Evolutionary conservation across 2,329 filamentous ascomycete species (phyloP).

Genomic region (Xylariaceae sp.): DNA sequence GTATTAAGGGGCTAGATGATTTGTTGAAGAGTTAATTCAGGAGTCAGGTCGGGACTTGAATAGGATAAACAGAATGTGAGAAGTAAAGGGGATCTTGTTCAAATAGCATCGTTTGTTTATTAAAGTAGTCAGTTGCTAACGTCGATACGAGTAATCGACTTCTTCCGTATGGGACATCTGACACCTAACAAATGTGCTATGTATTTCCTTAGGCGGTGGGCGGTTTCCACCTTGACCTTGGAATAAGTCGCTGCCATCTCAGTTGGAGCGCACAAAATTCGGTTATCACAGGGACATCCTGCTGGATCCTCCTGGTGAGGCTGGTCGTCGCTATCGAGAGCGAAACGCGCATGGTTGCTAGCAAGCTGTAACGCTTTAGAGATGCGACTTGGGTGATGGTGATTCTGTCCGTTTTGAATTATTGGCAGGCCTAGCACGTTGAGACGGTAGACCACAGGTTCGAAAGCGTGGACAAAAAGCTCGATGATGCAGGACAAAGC

Average conservation of each 20-base stretch:
- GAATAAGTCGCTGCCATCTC: not conserved
- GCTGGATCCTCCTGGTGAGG: not conserved
- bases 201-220: not conserved
- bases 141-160: not conserved
- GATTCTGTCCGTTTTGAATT: not conserved
- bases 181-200: not conserved
- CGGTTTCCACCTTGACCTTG: not conserved
- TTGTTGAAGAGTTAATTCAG: not conserved
- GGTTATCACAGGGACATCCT: not conserved
- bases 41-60: not conserved
- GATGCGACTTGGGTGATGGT: not conserved
- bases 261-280: not conserved
- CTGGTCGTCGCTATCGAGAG: not conserved
- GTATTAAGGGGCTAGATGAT: not conserved
- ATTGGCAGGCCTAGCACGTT: not conserved
- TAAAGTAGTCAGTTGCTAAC: not conserved
- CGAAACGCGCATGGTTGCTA: not conserved
- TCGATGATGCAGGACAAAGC: conserved; percentile 32
- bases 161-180: not conserved
- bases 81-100: not conserved
- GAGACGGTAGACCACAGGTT: conserved; percentile 11
- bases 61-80: not conserved
- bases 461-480: conserved; percentile 13
- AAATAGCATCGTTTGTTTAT: not conserved
- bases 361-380: not conserved